phyloP scores from a whole-genome alignment of 2,329 filamentous ascomycete species.

The Teratosphaeria nubilosa region DNA sequence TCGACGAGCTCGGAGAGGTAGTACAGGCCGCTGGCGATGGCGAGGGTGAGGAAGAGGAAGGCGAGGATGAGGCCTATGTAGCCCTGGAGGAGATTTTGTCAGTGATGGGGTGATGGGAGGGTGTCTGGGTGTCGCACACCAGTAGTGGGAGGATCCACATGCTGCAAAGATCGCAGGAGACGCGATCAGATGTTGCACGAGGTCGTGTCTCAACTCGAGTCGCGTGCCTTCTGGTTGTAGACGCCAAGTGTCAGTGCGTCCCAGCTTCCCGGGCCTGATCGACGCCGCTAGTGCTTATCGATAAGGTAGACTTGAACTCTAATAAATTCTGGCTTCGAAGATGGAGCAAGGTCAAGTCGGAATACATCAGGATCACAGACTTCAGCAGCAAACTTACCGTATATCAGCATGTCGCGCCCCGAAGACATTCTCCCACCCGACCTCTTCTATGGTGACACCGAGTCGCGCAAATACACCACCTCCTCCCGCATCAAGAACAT shows the following conservation, averaged over 20 bases:
- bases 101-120: not conserved
- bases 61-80: conserved; percentile 79
- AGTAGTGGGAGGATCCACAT: conserved; percentile 97
- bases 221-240: not conserved
- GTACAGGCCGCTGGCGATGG: conserved; percentile 96
- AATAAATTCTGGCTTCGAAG: not conserved
- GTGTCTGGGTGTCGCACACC: conserved; percentile 10
- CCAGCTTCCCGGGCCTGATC: not conserved
- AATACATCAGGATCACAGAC: too few species aligned
- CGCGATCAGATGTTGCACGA: not conserved
- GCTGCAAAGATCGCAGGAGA: not conserved
- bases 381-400: not conserved
- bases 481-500: conserved; percentile 92
- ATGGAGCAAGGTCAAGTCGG: too few species aligned
- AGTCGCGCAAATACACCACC: conserved; percentile 96
- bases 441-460: conserved; percentile 91
- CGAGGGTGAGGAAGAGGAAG: conserved; percentile 88
- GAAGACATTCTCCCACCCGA: conserved; percentile 93
- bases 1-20: conserved; percentile 97
- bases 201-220: not conserved
- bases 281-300: not conserved
- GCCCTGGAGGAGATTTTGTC: conserved; percentile 36
- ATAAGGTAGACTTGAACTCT: not conserved
- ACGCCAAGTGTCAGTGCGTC: not conserved
- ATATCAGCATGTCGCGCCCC: conserved; percentile 78